A percentile compares a stretch with the other conserved stretches of the same genome.
Conservation (phyloP, 352 stramenopile species). For the Globisporangium recalcitrans region DNA sequence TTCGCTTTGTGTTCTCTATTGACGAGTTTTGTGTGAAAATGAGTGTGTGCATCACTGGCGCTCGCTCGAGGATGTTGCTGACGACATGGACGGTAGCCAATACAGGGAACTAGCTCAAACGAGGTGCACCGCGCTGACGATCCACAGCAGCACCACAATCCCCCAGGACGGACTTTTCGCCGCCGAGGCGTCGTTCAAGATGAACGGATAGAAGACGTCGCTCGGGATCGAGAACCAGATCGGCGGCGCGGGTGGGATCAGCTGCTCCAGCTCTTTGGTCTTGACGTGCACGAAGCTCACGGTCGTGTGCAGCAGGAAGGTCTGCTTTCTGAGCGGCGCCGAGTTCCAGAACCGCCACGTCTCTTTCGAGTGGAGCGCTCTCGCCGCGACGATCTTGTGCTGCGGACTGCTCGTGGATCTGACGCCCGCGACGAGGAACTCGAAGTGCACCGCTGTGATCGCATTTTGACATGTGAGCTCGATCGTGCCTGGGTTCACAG, state of each 20-base stretch:
- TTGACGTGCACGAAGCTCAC: conserved; percentile 29
- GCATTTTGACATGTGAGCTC: conserved; percentile 27
- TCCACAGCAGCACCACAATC: conserved; percentile 3
- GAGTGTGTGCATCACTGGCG: background rate
- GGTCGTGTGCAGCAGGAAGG: conserved; percentile 27
- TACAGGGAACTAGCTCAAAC: too few relatives aligned
- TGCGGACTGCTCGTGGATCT: conserved; percentile 27
- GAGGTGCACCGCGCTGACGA: background rate
- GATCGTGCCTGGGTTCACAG: conserved; percentile 15
- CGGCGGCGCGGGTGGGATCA: conserved; percentile 31
- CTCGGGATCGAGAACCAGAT: conserved; percentile 54
- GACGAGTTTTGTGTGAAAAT: background rate
- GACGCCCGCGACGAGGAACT: conserved; percentile 37
- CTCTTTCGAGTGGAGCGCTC: conserved; percentile 27
- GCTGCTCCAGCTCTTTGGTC: conserved; percentile 20
- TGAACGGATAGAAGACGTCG: conserved; percentile 51
- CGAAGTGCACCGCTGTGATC: conserved; percentile 25
- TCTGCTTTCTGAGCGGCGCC: conserved; percentile 11
- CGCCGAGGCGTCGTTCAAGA: conserved; percentile 17
- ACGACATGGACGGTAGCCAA: too few relatives aligned
- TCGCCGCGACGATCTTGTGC: conserved; percentile 38
- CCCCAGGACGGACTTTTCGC: background rate
- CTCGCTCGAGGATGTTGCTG: too few relatives aligned
- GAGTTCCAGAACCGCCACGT: conserved; percentile 35
- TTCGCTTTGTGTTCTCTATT: background rate